A percentile compares a stretch with the other conserved stretches of the same genome.
Evolutionary conservation across 148 eudicot genomes (phyloP).

Genomic region (Rhododendron griersonianum): DNA sequence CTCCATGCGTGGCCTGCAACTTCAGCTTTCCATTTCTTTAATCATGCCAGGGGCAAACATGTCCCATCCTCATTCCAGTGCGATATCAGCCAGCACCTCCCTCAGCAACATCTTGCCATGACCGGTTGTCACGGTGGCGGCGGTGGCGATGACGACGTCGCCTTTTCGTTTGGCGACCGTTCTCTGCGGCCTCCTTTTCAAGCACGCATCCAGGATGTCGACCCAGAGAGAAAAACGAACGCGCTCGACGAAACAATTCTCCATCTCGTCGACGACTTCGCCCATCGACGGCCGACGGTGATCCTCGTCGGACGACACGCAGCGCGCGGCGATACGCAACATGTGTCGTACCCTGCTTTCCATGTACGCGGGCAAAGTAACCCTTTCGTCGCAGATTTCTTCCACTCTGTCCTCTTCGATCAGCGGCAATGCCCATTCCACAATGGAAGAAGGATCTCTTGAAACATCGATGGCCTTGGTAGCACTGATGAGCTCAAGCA

Average conservation of each 20-base stretch:
- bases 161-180: slow-evolving; percentile 1
- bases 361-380: slow-evolving; percentile 25
- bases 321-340: slow-evolving; percentile 43
- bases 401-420: slow-evolving; percentile 17
- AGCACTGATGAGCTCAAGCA: slow-evolving; percentile 57
- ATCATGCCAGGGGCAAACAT: neutral
- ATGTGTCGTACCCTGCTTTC: slow-evolving; percentile 21
- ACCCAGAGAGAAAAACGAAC: slow-evolving; percentile 27
- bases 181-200: slow-evolving; percentile 14
- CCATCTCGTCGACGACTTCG: slow-evolving; percentile 39
- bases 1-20: neutral
- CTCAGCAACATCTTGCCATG: slow-evolving; percentile 31
- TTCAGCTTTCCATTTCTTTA: neutral
- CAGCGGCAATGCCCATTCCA: slow-evolving; percentile 49
- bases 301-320: slow-evolving; percentile 33
- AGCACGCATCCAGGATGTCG: slow-evolving; percentile 14
- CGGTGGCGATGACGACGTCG: neutral
- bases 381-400: slow-evolving; percentile 36
- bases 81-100: slow-evolving; percentile 36
- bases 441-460: slow-evolving; percentile 38
- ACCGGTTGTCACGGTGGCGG: slow-evolving; percentile 6
- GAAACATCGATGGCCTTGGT: slow-evolving; percentile 58
- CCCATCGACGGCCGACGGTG: slow-evolving; percentile 44
- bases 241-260: slow-evolving; percentile 19
- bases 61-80: neutral